phyloP scores from a whole-genome alignment of 2,329 filamentous ascomycete genomes.

The Alternaria brassicicola region DNA sequence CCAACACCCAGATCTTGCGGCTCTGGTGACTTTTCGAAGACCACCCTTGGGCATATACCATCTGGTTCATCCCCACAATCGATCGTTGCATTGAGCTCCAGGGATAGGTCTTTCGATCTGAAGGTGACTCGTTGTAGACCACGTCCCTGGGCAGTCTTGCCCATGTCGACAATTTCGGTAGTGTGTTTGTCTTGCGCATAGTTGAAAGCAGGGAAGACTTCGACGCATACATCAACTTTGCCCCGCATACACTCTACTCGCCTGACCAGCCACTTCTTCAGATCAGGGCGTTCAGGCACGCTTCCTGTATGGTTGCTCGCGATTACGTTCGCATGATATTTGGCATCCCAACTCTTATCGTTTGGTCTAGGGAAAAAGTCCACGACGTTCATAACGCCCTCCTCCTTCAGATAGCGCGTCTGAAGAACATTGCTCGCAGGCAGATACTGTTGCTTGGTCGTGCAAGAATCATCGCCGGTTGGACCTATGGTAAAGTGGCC shows the following conservation, averaged over 20 bases:
- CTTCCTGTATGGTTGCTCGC: slow-evolving; percentile 34
- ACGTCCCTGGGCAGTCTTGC: slow-evolving; percentile 20
- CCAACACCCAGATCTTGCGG: slow-evolving; percentile 65
- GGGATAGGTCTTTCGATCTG: slow-evolving; percentile 61
- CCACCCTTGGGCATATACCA: slow-evolving; percentile 57
- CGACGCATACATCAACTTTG: slow-evolving; percentile 67
- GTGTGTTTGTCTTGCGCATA: slow-evolving; percentile 70
- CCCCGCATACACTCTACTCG: slow-evolving; percentile 76
- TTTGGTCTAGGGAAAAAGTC: slow-evolving; percentile 78
- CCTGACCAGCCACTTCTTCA: slow-evolving; percentile 74
- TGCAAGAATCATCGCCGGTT: slow-evolving; percentile 59
- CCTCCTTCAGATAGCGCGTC: slow-evolving; percentile 77
- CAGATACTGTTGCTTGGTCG: slow-evolving; percentile 79
- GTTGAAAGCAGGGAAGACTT: slow-evolving; percentile 68
- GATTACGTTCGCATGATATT: slow-evolving; percentile 32
- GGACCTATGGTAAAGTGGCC: slow-evolving; percentile 71
- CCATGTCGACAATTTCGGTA: slow-evolving; percentile 59
- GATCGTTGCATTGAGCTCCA: slow-evolving; percentile 72
- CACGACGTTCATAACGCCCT: slow-evolving; percentile 73
- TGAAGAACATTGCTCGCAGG: slow-evolving; percentile 77
- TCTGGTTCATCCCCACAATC: slow-evolving; percentile 63
- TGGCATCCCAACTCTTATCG: slow-evolving; percentile 58
- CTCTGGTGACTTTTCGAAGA: slow-evolving; percentile 61
- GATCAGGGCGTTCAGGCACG: slow-evolving; percentile 37
- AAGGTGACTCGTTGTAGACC: slow-evolving; percentile 60